Conservation (phyloP, 2,329 filamentous ascomycete genomes). For the Blastomyces parvus region DNA sequence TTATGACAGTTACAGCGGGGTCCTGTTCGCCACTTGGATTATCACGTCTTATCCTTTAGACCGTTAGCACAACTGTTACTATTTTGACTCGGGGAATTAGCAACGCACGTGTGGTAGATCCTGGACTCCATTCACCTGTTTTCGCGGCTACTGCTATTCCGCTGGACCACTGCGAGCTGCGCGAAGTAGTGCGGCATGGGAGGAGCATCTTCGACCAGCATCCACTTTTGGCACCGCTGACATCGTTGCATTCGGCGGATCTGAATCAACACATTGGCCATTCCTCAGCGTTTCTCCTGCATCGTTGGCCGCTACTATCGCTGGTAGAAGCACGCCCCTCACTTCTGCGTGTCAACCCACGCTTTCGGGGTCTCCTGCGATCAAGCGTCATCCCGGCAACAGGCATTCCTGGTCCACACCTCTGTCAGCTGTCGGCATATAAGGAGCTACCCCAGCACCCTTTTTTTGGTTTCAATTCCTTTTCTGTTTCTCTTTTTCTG, state of each 20-base stretch:
- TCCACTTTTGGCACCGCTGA: neutral
- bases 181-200: neutral
- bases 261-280: neutral
- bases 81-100: neutral
- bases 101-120: slow-evolving; percentile 3
- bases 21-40: neutral
- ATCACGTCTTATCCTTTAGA: neutral
- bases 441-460: slow-evolving; percentile 2
- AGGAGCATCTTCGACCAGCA: neutral
- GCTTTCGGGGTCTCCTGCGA: neutral
- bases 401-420: neutral
- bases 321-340: neutral
- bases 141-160: neutral
- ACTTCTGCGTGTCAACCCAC: neutral
- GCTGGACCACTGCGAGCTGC: neutral
- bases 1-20: neutral
- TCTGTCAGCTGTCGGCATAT: neutral
- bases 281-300: neutral
- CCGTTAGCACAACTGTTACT: neutral
- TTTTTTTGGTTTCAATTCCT: neutral
- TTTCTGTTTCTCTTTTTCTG: neutral
- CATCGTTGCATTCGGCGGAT: neutral
- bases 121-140: neutral
- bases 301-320: neutral
- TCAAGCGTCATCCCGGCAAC: neutral